These are phyloP conservation scores for Lepiota venenata DNA, from an alignment of 768 basidiomycete genomes.

Conservation along the genomic window DNA sequence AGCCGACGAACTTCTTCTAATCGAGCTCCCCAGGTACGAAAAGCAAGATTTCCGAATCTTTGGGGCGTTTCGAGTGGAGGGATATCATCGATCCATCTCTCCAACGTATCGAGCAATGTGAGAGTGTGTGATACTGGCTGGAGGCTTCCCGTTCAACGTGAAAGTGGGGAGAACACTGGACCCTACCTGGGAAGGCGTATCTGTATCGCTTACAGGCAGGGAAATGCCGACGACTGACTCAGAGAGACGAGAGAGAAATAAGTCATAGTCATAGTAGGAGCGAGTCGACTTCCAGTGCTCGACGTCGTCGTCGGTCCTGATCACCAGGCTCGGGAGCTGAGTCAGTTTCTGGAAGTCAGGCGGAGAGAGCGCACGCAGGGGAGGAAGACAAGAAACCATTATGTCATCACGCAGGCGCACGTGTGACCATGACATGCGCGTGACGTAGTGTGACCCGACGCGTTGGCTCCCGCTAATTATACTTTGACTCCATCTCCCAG, in stretches of 20 bases:
- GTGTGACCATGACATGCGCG: neutral
- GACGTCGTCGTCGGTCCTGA: conserved; percentile 72
- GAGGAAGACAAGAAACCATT: neutral
- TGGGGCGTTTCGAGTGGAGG: conserved; percentile 74
- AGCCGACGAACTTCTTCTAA: conserved; percentile 62
- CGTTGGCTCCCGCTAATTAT: conserved; percentile 1
- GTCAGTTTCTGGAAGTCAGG: conserved; percentile 15
- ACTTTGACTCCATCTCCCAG: too few relatives aligned
- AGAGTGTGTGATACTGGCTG: conserved; percentile 51
- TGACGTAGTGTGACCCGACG: conserved; percentile 10
- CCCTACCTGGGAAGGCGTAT: conserved; percentile 32
- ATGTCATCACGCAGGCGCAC: neutral
- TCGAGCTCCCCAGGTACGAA: conserved; percentile 77
- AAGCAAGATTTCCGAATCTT: conserved; percentile 90
- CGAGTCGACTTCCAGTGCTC: conserved; percentile 65
- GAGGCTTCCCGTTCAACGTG: conserved; percentile 8
- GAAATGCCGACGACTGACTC: conserved; percentile 70
- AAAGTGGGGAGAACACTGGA: neutral
- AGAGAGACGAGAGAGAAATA: conserved; percentile 74
- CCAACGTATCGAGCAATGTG: conserved; percentile 59
- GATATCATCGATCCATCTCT: conserved; percentile 76
- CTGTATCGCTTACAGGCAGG: conserved; percentile 38
- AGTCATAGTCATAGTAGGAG: conserved; percentile 69
- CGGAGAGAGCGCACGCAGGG: conserved; percentile 25
- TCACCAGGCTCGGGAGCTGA: conserved; percentile 46